phyloP scores from a whole-genome alignment of 2,329 filamentous ascomycete species.

The Paecilomyces dactylethromorphus region DNA sequence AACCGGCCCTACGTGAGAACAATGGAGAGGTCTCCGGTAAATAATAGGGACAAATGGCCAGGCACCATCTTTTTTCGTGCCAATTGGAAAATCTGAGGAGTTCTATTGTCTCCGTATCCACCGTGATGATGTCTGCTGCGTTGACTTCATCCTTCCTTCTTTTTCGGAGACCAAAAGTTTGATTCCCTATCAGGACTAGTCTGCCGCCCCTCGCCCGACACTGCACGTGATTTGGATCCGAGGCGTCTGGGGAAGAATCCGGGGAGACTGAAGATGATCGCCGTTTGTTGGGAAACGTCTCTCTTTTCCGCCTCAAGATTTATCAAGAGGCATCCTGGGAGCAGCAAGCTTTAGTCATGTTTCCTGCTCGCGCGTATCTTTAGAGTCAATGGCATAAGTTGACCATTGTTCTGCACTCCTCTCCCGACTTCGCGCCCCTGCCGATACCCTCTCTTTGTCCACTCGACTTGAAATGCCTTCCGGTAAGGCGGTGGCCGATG shows the following conservation, averaged over 20 bases:
- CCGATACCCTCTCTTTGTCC: background rate
- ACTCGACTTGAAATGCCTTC: conserved; percentile 18
- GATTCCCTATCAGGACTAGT: background rate
- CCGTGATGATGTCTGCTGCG: conserved; percentile 16
- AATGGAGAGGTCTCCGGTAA: background rate
- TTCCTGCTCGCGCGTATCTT: background rate
- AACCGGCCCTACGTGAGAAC: background rate
- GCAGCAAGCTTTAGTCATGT: background rate
- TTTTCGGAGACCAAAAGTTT: background rate
- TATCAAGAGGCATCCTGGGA: background rate
- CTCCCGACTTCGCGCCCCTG: background rate
- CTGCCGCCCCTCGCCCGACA: background rate
- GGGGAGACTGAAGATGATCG: conserved; percentile 13
- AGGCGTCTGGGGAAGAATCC: conserved; percentile 21
- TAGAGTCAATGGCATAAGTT: conserved; percentile 3
- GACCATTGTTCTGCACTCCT: background rate
- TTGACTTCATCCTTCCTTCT: conserved; percentile 12
- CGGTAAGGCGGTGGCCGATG: conserved; percentile 19
- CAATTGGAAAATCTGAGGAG: conserved; percentile 3
- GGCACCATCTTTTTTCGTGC: background rate
- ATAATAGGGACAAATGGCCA: background rate
- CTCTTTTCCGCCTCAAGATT: background rate
- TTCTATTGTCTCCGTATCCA: background rate
- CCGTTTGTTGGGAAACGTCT: conserved; percentile 15
- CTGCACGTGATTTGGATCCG: conserved; percentile 18